Percentiles rank a stretch among this genome's conserved stretches.
Conservation (phyloP, 1,284 basidiomycete genomes). For the Cryptococcus amylolentus region DNA sequence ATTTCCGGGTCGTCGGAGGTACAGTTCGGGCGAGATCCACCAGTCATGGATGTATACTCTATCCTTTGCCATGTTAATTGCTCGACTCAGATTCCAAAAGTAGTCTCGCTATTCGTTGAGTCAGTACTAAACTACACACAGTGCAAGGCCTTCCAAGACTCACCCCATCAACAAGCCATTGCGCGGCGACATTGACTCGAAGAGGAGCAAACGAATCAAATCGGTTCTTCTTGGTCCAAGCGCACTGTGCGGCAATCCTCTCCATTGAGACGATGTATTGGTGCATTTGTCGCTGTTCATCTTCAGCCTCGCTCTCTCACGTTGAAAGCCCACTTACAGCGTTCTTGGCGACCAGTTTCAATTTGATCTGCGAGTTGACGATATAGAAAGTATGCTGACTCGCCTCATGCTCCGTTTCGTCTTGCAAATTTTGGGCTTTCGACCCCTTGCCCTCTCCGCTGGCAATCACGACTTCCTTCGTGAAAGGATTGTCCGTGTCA, state of each 20-base stretch:
- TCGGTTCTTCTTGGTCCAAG: conserved; percentile 76
- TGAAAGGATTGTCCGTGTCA: conserved; percentile 34
- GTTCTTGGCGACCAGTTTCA: conserved; percentile 85
- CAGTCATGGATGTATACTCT: conserved; percentile 91
- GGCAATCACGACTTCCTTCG: conserved; percentile 26
- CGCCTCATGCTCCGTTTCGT: conserved; percentile 37
- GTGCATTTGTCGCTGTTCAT: conserved; percentile 78
- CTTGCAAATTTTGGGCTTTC: conserved; percentile 22
- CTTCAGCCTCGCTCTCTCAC: background rate
- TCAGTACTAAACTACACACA: background rate
- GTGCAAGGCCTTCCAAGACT: conserved; percentile 33
- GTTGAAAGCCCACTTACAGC: conserved; percentile 57
- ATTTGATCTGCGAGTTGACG: conserved; percentile 80
- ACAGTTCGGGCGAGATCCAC: conserved; percentile 75
- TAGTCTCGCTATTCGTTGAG: conserved; percentile 69
- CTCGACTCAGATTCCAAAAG: conserved; percentile 95
- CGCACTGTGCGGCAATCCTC: conserved; percentile 69
- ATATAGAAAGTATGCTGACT: conserved; percentile 88
- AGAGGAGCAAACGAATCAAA: conserved; percentile 96
- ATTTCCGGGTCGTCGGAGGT: conserved; percentile 76
- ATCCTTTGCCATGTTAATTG: conserved; percentile 85
- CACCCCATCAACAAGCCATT: conserved; percentile 99
- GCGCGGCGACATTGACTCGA: conserved; percentile 85
- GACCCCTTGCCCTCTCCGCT: conserved; percentile 32
- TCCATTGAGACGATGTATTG: conserved; percentile 95